Base-by-base conservation (phyloP, 73 alveolate genomes). In the Paramecium caudatum region DNA sequence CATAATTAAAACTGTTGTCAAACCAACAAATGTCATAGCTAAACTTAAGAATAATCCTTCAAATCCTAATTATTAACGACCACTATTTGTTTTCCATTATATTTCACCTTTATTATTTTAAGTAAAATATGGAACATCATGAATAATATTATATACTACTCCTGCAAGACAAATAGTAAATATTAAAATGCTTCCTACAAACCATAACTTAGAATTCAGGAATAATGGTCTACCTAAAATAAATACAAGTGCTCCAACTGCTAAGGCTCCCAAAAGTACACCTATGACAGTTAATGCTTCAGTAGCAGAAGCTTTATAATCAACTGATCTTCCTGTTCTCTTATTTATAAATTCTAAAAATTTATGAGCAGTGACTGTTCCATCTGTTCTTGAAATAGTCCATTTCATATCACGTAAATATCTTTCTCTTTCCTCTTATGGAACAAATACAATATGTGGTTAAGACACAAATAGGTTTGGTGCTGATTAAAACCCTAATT, bases 321-420 rank as follows among this genome's bases (percentile, higher is more conserved):
- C 68, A 63, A 86, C 62, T 32, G 36, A 70, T 86, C 93, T 86
- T 63, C 90, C 93, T 21, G 93, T 86, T 33, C 93, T 70, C 27
- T 86, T 86, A 25, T 86, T 86, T 19, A 86, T 86, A 39, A 62
- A 86, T 86, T 86, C 93, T 13, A 86, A 70, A 30, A 82, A 49
- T n/a, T 82, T 82, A n/a, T 49, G 84, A 10, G 74, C 63, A 15
- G 91, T 82, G 12, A 82, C 91, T 41, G 81, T 62, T 23, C 93
- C 93, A 86, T 86, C 93, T 1, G 93, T 43, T 25, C 30, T 47
- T 5, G 90, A 43, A 46, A 86, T 86, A 12, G 82, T n/a, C 93
- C 93, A 86, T 37, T 86, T 61, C 65, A 61, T 62, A 10, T 78
- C 93, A 45, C 84, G 61, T n/a, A 86, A 86, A 55, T 62, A 86